Evolutionary conservation across 139 green algal species (phyloP), one percentile per base, ranked within the genome.

Genomic region (Medakamo hakoo): DNA sequence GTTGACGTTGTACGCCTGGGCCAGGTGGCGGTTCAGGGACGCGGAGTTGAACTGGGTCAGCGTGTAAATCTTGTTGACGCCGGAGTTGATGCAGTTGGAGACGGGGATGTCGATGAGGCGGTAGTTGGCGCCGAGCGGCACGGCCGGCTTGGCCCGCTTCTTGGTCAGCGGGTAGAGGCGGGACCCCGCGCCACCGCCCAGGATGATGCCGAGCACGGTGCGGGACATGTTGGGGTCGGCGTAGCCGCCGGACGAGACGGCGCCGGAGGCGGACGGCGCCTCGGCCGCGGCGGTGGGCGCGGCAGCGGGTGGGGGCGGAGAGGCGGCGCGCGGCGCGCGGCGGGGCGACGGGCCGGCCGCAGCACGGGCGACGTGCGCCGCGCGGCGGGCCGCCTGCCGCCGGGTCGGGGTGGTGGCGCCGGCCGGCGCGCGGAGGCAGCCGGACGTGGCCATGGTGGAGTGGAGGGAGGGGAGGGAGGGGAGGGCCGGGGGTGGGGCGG

Each of bases 31-130:
- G 80, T 99, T 99, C 49, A 99, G 87, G 23, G 90, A 98, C 18
- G 93, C 93, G 21, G 85, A 95, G 83, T 99, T 99, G 90, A 98
- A 99, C 84, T 99, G 93, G 22, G 93, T 99, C 20, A 99, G 80
- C 76, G 88, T 94, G 84, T 99, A 99, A 65, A 99, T 95, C 78
- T 99, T 99, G 80, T 89, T 95, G 60, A 99, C 83, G 68, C 91
- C 89, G 75, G 73, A 89, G 87, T 99, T 99, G 70, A 99, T 93
- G 84, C 93, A 99, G 80, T 99, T 99, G 80, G 75, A 90, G 48
- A 99, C 93, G 19, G 93, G 93, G 68, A 99, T 98, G 77, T 99
- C 93, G 64, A 99, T 99, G 23, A 99, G 86, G 62, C 93, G 78
- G 82, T 99, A 99, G 86, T 99, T 99, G 57, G 88, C 90, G 62